Percentiles rank a stretch among this genome's conserved stretches.
phyloP scores from a whole-genome alignment of 139 green algal species.

The Zygnema cylindricum region DNA sequence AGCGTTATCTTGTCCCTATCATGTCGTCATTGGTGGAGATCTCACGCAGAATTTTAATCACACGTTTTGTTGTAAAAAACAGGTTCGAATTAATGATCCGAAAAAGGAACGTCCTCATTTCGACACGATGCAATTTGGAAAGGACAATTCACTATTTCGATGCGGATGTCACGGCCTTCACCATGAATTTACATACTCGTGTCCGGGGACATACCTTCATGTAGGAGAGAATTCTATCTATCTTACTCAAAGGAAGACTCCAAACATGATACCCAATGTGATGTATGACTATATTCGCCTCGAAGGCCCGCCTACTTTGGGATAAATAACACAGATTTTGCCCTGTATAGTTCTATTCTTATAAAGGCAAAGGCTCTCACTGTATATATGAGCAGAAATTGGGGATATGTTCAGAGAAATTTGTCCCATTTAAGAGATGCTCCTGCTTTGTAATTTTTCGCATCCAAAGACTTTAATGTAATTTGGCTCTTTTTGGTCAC shows the following conservation, averaged over 20 bases:
- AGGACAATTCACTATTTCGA: not conserved
- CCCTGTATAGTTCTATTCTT: not conserved
- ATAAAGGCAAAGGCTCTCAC: not conserved
- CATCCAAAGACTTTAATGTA: not conserved
- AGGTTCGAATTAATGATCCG: conserved; percentile 1
- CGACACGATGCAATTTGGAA: conserved; percentile 20
- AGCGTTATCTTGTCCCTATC: not conserved
- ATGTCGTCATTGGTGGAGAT: not conserved
- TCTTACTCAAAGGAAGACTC: not conserved
- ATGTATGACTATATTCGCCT: conserved; percentile 18
- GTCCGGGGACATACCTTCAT: not conserved
- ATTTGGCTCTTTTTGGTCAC: not conserved
- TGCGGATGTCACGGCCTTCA: not conserved
- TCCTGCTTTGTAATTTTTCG: not conserved
- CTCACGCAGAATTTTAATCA: not conserved
- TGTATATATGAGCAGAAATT: not conserved
- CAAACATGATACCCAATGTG: not conserved
- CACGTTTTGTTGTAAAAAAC: not conserved
- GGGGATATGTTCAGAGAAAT: not conserved
- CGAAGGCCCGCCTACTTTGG: not conserved
- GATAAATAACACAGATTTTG: not conserved
- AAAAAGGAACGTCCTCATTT: not conserved
- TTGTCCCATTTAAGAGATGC: not conserved
- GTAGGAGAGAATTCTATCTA: conserved; percentile 9
- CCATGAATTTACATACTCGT: not conserved